Percentiles rank a stretch among this genome's conserved stretches.
phyloP scores from a whole-genome alignment of 2,329 filamentous ascomycete species.

The Phoma sp. region DNA sequence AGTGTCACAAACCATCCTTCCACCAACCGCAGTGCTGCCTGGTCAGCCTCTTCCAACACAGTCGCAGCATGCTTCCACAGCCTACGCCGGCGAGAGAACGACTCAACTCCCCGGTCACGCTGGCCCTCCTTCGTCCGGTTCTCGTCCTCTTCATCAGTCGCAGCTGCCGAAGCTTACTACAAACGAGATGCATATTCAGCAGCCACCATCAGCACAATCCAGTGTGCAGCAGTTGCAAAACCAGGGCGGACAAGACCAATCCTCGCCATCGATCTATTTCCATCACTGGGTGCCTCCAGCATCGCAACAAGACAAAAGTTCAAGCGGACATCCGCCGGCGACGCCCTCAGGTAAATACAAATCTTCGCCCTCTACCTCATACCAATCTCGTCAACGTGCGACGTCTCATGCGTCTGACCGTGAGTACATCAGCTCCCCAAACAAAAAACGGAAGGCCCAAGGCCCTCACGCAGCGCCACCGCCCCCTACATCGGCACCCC shows the following conservation, averaged over 20 bases:
- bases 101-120: conserved; percentile 33
- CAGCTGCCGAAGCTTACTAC: conserved; percentile 59
- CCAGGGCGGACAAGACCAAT: conserved; percentile 63
- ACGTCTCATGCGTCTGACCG: conserved; percentile 57
- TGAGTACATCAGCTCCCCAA: conserved; percentile 74
- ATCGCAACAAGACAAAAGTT: conserved; percentile 62
- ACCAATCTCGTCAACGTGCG: conserved; percentile 57
- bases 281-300: conserved; percentile 90
- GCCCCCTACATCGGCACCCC: conserved; percentile 57
- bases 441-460: conserved; percentile 79
- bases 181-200: conserved; percentile 59
- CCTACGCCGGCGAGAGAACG: conserved; percentile 42
- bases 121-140: conserved; percentile 50
- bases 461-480: conserved; percentile 59
- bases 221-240: conserved; percentile 52
- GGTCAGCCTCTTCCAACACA: conserved; percentile 48
- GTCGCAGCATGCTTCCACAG: conserved; percentile 45
- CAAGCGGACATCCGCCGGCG: conserved; percentile 69
- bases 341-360: conserved; percentile 71
- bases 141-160: conserved; percentile 54
- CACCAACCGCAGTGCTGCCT: conserved; percentile 44
- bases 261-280: conserved; percentile 82
- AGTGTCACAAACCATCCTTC: conserved; percentile 39
- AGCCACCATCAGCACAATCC: conserved; percentile 51
- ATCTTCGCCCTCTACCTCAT: conserved; percentile 45